Evolutionary conservation across 148 eudicot genomes (phyloP).

Genomic region (Linanthus parryae): DNA sequence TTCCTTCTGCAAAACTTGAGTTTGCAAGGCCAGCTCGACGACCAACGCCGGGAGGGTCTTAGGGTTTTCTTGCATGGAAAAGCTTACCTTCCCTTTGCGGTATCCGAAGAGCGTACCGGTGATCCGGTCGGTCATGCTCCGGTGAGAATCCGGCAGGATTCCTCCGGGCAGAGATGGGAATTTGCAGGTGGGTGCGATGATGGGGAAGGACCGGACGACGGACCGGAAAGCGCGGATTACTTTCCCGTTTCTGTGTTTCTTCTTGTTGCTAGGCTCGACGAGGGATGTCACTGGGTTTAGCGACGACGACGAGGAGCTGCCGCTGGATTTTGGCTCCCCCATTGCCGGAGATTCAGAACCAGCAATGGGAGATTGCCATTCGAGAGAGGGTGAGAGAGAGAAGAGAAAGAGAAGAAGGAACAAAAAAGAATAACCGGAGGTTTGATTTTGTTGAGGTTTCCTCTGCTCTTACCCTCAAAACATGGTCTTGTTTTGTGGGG

Average conservation of each 20-base stretch:
- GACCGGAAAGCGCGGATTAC: constrained; percentile 40
- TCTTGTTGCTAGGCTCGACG: constrained; percentile 44
- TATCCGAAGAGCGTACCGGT: constrained; percentile 68
- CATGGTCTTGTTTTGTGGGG: too few species aligned
- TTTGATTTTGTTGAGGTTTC: constrained; percentile 2
- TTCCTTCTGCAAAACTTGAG: constrained; percentile 47
- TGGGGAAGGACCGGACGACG: constrained; percentile 65
- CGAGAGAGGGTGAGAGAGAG: constrained; percentile 11
- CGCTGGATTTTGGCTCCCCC: constrained; percentile 32
- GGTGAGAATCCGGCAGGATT: constrained; percentile 25
- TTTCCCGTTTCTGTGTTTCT: constrained; percentile 26
- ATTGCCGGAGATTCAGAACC: constrained; percentile 27
- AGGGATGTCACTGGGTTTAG: constrained; percentile 32
- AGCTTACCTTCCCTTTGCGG: constrained; percentile 57
- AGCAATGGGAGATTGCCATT: constrained; percentile 35
- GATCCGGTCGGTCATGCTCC: constrained; percentile 14
- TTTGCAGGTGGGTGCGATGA: constrained; percentile 48
- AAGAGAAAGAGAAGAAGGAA: not conserved
- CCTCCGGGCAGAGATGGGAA: constrained; percentile 48
- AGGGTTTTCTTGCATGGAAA: constrained; percentile 61
- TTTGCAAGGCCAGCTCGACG: constrained; percentile 62
- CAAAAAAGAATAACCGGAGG: not conserved
- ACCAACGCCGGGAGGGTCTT: constrained; percentile 46
- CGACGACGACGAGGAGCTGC: constrained; percentile 8
- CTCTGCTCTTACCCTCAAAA: too few species aligned